These are phyloP conservation scores for Penicillium coprophilum DNA, from an alignment of 495 filamentous ascomycete species.

Conservation along the genomic window DNA sequence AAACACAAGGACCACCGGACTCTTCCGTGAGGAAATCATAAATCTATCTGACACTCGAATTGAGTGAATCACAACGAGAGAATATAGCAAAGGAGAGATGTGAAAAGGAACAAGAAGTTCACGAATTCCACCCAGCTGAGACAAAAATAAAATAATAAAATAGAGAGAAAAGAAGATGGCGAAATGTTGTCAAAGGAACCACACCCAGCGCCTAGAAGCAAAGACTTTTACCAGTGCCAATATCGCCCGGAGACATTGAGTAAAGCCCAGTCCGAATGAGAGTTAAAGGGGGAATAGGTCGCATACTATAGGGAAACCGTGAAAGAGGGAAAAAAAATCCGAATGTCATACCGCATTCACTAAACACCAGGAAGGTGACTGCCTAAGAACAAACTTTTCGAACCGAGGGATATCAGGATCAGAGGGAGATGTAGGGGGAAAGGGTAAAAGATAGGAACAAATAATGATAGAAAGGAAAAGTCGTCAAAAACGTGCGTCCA, in stretches of 20 bases:
- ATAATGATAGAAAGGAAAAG: constrained; percentile 31
- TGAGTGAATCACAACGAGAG: constrained; percentile 14
- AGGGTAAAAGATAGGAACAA: constrained; percentile 25
- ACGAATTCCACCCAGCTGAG: constrained; percentile 34
- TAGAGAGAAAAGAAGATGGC: constrained; percentile 5
- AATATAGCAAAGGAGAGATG: constrained; percentile 2
- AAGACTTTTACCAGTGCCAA: constrained; percentile 27
- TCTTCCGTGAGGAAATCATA: constrained; percentile 38
- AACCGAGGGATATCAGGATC: constrained; percentile 55
- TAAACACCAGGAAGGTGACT: constrained; percentile 39
- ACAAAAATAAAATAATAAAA: constrained; percentile 16
- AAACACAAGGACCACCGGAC: constrained; percentile 2
- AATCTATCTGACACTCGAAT: constrained; percentile 43
- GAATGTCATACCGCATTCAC: constrained; percentile 39
- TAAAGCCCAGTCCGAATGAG: neutral
- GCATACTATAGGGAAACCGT: constrained; percentile 19
- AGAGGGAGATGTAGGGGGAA: constrained; percentile 31
- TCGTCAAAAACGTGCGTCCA: constrained; percentile 48
- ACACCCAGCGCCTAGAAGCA: constrained; percentile 19
- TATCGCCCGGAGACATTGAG: constrained; percentile 5
- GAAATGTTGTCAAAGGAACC: constrained; percentile 14
- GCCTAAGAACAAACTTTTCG: constrained; percentile 48
- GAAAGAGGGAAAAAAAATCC: constrained; percentile 23
- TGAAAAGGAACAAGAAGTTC: constrained; percentile 19
- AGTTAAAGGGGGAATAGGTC: constrained; percentile 5